These are phyloP conservation scores for Tylopilus vinaceipallidus DNA, from an alignment of 768 basidiomycete species.

Conservation along the genomic window DNA sequence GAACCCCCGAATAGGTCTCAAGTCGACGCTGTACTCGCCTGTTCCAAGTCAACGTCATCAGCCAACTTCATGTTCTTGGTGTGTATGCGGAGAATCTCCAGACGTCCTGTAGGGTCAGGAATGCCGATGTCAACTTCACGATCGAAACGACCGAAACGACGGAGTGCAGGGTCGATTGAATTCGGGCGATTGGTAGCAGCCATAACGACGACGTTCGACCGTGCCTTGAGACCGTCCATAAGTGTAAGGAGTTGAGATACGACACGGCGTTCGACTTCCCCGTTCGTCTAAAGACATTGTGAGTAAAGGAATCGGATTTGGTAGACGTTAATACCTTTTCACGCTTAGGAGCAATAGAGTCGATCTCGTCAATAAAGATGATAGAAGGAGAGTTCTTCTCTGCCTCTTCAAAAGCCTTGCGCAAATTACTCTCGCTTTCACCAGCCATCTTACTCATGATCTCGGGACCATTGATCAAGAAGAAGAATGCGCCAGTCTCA, in stretches of 20 bases:
- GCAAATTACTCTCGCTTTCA: constrained; percentile 93
- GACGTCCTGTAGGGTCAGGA: constrained; percentile 97
- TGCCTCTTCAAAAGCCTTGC: constrained; percentile 99
- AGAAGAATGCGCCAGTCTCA: constrained; percentile 99
- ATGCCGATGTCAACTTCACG: constrained; percentile 99
- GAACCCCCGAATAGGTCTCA: not conserved
- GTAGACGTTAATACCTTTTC: constrained; percentile 69
- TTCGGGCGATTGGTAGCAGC: constrained; percentile 98
- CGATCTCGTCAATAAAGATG: constrained; percentile 99
- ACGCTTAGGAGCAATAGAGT: constrained; percentile 99
- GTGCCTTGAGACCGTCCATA: constrained; percentile 98
- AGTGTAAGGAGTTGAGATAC: constrained; percentile 97
- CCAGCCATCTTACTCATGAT: constrained; percentile 99
- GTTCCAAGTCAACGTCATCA: constrained; percentile 97
- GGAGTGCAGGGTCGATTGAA: constrained; percentile 97
- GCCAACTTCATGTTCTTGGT: constrained; percentile 99
- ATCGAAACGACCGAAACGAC: constrained; percentile 99
- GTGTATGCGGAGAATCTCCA: constrained; percentile 98
- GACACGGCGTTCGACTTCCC: constrained; percentile 98
- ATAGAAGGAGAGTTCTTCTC: constrained; percentile 99
- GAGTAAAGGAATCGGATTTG: constrained; percentile 1
- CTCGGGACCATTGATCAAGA: constrained; percentile 99
- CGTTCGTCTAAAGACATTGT: constrained; percentile 71
- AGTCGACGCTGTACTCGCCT: constrained; percentile 42
- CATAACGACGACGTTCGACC: constrained; percentile 99